phyloP scores from a whole-genome alignment of 2,329 filamentous ascomycete genomes.

The Chaetoscypha palmicola region DNA sequence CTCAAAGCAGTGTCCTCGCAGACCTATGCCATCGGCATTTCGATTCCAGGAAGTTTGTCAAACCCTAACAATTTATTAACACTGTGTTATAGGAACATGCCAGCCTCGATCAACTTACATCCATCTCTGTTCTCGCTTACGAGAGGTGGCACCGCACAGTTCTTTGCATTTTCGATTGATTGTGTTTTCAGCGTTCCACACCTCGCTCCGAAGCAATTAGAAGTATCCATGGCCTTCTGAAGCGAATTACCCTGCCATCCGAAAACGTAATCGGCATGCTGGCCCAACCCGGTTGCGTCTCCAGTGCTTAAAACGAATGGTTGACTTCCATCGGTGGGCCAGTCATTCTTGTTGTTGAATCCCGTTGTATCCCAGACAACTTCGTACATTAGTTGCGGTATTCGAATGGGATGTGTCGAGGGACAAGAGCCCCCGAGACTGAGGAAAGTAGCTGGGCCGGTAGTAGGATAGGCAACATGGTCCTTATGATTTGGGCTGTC shows the following conservation, averaged over 20 bases:
- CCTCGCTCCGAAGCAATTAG: conserved; percentile 40
- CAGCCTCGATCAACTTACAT: conserved; percentile 7
- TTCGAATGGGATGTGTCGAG: conserved; percentile 36
- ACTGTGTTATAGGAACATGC: background rate
- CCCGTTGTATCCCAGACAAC: conserved; percentile 40
- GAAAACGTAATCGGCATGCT: conserved; percentile 46
- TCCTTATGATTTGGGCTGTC: conserved; percentile 13
- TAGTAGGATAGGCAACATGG: conserved; percentile 23
- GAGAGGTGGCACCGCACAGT: conserved; percentile 2
- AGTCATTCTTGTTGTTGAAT: conserved; percentile 36
- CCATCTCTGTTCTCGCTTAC: conserved; percentile 9
- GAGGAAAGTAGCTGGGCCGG: conserved; percentile 8
- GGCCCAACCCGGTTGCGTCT: conserved; percentile 41
- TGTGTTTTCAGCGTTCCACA: conserved; percentile 39
- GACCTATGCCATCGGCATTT: conserved; percentile 1
- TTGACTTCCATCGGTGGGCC: conserved; percentile 38
- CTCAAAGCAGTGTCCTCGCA: too few species aligned
- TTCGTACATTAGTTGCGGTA: conserved; percentile 43
- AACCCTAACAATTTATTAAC: conserved; percentile 3
- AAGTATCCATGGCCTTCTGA: conserved; percentile 43
- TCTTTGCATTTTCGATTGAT: conserved; percentile 17
- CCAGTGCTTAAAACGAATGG: conserved; percentile 37
- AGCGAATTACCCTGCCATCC: conserved; percentile 43
- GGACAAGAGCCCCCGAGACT: conserved; percentile 11
- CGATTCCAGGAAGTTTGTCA: conserved; percentile 1